These are phyloP conservation scores for Berkeleyomyces basicola DNA, from an alignment of 2,329 filamentous ascomycete species.

Conservation along the genomic window DNA sequence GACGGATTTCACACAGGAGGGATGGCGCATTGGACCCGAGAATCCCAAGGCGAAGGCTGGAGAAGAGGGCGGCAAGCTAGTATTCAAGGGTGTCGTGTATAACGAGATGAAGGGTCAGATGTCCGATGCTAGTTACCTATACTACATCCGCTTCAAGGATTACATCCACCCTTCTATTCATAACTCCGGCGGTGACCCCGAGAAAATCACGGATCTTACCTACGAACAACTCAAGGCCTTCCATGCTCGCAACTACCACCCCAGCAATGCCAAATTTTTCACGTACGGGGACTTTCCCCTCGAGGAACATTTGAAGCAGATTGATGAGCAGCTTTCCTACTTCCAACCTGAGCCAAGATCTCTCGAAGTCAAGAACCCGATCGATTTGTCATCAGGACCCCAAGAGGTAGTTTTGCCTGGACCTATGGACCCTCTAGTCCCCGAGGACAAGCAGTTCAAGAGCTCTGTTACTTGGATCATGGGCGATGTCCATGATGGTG, in stretches of 20 bases:
- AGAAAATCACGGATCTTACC: constrained; percentile 89
- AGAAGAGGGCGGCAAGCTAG: constrained; percentile 48
- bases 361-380: constrained; percentile 44
- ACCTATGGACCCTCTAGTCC: constrained; percentile 73
- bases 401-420: constrained; percentile 56
- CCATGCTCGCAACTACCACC: constrained; percentile 87
- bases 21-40: constrained; percentile 89
- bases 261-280: constrained; percentile 89
- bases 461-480: constrained; percentile 88
- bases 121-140: constrained; percentile 91
- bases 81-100: constrained; percentile 97
- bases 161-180: constrained; percentile 87
- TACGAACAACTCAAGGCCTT: constrained; percentile 79
- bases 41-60: constrained; percentile 48
- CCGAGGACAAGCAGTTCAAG: constrained; percentile 76
- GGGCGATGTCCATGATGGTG: constrained; percentile 62
- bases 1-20: constrained; percentile 89
- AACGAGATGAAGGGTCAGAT: constrained; percentile 99
- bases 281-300: constrained; percentile 92
- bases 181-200: constrained; percentile 91
- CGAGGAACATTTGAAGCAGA: constrained; percentile 59
- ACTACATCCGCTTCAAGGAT: constrained; percentile 89
- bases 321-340: constrained; percentile 54
- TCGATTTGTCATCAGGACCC: constrained; percentile 51
- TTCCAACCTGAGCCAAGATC: constrained; percentile 50